A percentile compares a stretch with the other conserved stretches of the same genome.
These are phyloP conservation scores for Laetiporus sulphureus DNA, from an alignment of 1,284 basidiomycete genomes.

Conservation along the genomic window DNA sequence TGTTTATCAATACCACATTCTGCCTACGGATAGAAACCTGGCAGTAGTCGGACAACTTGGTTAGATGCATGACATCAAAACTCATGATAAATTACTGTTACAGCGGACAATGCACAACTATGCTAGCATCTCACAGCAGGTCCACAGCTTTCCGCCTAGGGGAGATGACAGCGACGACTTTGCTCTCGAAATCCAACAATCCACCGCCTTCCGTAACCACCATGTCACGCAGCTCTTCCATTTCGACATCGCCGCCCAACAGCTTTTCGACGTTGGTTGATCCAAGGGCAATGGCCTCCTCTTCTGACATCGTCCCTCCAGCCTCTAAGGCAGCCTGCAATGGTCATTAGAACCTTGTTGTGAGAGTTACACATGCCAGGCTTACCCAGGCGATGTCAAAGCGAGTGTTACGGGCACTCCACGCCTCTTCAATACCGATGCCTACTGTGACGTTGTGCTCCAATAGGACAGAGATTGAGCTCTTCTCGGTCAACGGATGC, in stretches of 20 bases:
- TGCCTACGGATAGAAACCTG: too few relatives aligned
- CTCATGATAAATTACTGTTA: neutral
- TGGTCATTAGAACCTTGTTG: too few relatives aligned
- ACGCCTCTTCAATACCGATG: constrained; percentile 48
- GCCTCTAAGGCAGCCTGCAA: constrained; percentile 27
- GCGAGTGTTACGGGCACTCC: constrained; percentile 53
- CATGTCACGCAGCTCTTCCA: constrained; percentile 27
- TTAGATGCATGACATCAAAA: neutral
- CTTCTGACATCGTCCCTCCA: constrained; percentile 35
- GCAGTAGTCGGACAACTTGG: too few relatives aligned
- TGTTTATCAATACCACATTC: too few relatives aligned
- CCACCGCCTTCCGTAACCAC: constrained; percentile 35
- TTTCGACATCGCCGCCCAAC: constrained; percentile 31
- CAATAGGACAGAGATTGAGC: constrained; percentile 56
- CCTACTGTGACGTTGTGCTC: constrained; percentile 70
- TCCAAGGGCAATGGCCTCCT: constrained; percentile 51
- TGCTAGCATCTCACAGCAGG: constrained; percentile 17
- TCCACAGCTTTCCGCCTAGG: constrained; percentile 23
- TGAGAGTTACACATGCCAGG: too few relatives aligned
- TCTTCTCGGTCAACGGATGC: constrained; percentile 66
- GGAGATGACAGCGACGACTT: constrained; percentile 40
- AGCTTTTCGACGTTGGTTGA: constrained; percentile 57
- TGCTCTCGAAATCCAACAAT: constrained; percentile 33
- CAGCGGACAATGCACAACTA: neutral
- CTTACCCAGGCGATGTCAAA: constrained; percentile 55